Evolutionary conservation across 176 grass and related monocot genomes (phyloP).

Genomic region (Poa pratensis): DNA sequence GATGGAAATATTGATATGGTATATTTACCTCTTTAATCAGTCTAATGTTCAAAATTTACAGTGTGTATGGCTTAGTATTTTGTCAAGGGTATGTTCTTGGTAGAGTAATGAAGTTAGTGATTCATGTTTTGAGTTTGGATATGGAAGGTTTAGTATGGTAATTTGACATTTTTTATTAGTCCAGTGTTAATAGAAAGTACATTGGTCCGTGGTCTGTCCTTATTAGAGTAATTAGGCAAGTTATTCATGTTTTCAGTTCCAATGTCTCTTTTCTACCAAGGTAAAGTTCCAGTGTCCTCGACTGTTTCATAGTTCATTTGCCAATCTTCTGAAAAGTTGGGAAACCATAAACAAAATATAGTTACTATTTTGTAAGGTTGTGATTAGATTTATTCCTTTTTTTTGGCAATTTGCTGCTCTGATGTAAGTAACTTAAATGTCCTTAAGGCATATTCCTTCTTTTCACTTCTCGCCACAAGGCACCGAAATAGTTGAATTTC

Average conservation of each 20-base stretch:
- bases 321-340: neutral
- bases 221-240: constrained; percentile 16
- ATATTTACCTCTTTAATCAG: constrained; percentile 36
- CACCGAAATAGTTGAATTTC: constrained; percentile 30
- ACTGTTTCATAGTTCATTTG: constrained; percentile 9
- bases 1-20: constrained; percentile 56
- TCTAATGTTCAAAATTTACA: constrained; percentile 10
- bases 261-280: neutral
- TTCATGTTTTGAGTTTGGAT: constrained; percentile 18
- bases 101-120: neutral
- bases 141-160: constrained; percentile 55
- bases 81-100: neutral
- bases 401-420: neutral
- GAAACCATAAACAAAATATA: neutral
- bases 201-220: neutral
- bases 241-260: constrained; percentile 29
- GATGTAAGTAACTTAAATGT: neutral
- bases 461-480: neutral
- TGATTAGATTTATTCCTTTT: neutral
- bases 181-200: neutral
- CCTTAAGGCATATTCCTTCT: neutral
- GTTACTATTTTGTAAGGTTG: neutral
- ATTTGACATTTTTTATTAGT: constrained; percentile 30
- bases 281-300: neutral
- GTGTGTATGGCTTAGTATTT: constrained; percentile 9